phyloP scores from a whole-genome alignment of 2,329 filamentous ascomycete species.

The Epichloe amarillans region DNA sequence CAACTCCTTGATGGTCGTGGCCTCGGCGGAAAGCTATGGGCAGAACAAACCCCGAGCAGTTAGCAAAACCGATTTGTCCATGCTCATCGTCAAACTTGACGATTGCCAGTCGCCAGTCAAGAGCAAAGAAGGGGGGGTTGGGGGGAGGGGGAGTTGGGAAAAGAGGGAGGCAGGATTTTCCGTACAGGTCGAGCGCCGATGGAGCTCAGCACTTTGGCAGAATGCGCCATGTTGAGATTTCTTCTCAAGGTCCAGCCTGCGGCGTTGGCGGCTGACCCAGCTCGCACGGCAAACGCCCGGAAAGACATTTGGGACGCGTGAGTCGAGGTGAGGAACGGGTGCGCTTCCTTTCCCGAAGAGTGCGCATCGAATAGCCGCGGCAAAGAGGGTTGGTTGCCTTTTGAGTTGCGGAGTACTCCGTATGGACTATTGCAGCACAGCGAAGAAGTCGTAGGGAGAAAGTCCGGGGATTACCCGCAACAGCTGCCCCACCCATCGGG shows the following conservation, averaged over 20 bases:
- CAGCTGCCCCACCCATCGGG: no score
- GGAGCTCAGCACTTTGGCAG: slow-evolving; percentile 56
- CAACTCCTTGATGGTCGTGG: slow-evolving; percentile 36
- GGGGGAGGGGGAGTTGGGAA: no score
- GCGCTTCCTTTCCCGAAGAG: slow-evolving; percentile 21
- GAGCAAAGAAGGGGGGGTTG: no score
- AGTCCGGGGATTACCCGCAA: no score
- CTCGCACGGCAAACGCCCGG: slow-evolving; percentile 38
- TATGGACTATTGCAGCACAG: no score
- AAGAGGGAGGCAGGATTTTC: no score
- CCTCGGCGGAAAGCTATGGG: slow-evolving; percentile 21
- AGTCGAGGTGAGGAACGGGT: slow-evolving; percentile 6
- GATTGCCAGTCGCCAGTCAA: no score
- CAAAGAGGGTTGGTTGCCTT: slow-evolving; percentile 8
- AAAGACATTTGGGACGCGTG: slow-evolving; percentile 40
- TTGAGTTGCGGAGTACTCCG: no score
- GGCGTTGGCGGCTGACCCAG: slow-evolving; percentile 36
- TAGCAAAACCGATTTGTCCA: background rate
- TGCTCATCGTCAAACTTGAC: no score
- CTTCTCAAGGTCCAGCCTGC: slow-evolving; percentile 28
- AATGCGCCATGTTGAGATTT: slow-evolving; percentile 58
- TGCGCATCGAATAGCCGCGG: slow-evolving; percentile 20
- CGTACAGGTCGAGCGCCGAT: slow-evolving; percentile 26
- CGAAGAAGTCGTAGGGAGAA: no score
- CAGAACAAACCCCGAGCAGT: background rate